Evolutionary conservation across 129 eudicot species (phyloP).

Genomic region (Erigeron canadensis): DNA sequence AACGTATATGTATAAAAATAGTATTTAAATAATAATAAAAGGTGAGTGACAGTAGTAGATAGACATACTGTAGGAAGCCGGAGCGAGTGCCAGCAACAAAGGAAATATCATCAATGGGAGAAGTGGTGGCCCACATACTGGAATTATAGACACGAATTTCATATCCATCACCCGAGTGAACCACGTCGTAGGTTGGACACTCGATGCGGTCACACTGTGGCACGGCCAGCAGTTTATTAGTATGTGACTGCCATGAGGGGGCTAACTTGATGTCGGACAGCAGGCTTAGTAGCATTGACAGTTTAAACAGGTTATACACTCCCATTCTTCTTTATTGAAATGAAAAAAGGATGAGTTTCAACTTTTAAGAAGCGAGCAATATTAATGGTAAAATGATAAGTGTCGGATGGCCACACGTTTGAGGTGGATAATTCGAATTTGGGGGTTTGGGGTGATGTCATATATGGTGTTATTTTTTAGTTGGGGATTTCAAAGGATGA

Average conservation of each 20-base stretch:
- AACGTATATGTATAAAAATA: background rate
- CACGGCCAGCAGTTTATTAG: conserved; percentile 14
- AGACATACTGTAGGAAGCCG: conserved; percentile 72
- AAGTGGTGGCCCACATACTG: conserved; percentile 74
- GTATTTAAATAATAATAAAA: background rate
- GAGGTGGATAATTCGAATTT: background rate
- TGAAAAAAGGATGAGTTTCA: background rate
- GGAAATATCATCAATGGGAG: conserved; percentile 74
- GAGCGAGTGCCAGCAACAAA: conserved; percentile 58
- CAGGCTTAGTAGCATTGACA: conserved; percentile 53
- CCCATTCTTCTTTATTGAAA: conserved; percentile 24
- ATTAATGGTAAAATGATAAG: conserved; percentile 1
- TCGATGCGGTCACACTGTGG: conserved; percentile 76
- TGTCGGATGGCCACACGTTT: conserved; percentile 25
- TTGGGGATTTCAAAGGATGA: conserved; percentile 5
- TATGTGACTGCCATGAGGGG: conserved; percentile 34
- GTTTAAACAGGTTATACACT: conserved; percentile 42
- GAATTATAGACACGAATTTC: conserved; percentile 82
- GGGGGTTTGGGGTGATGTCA: background rate
- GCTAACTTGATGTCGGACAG: conserved; percentile 45
- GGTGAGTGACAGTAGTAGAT: too few relatives aligned
- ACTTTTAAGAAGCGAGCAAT: background rate
- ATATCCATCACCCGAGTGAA: conserved; percentile 57
- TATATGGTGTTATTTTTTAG: background rate
- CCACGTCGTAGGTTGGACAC: conserved; percentile 77